Base-by-base conservation (phyloP, 2,329 filamentous ascomycete species). In the Beauveria rudraprayagi region DNA sequence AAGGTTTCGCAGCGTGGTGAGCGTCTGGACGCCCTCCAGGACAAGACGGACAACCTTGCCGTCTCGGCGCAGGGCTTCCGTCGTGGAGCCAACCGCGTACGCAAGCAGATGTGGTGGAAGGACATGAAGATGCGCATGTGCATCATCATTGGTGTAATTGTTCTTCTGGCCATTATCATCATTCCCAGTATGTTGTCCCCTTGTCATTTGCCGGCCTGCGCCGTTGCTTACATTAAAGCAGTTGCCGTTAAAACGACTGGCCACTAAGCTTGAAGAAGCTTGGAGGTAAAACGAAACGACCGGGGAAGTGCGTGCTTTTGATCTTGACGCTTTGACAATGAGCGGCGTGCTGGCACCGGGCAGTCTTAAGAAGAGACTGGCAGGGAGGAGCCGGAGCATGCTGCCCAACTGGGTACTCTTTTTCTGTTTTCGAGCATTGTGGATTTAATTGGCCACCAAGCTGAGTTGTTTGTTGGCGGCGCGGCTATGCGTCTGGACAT, bases 51-150 rank as follows among this genome's bases (percentile, higher is more conserved):
- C 79, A 95, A 96, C 78, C 83, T 99, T 67, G 92, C 92, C 63
- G 86, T 88, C 65, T 96, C 92, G 41, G 93, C 94, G 63, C 92
- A 96, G 76, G 92, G 91, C 65, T 99, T 99, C 85, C 91, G 92
- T 71, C 88, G 92, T 67, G 93, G 94, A 66, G 94, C 95, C 77
- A 99, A 97, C 82, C 83, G 91, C 70, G 93, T 99, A 69, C 87
- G 94, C 76, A 93, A 92, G 82, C 88, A 96, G 77, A 97, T 97
- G 93, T 97, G 93, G 93, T 97, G 92, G 93, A 97, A 97, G 84
- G 93, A 97, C 73, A 96, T 97, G 91, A 97, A 97, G 86, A 99
- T 99, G 94, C 88, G 94, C 76, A 94, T 97, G 82, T 97, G 93
- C 79, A 81, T 99, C 69, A 89, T 96, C 72, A 82, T 87, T 63